These are phyloP conservation scores for Penicillium sp. DNA, from an alignment of 2,329 filamentous ascomycete genomes.

Conservation along the genomic window DNA sequence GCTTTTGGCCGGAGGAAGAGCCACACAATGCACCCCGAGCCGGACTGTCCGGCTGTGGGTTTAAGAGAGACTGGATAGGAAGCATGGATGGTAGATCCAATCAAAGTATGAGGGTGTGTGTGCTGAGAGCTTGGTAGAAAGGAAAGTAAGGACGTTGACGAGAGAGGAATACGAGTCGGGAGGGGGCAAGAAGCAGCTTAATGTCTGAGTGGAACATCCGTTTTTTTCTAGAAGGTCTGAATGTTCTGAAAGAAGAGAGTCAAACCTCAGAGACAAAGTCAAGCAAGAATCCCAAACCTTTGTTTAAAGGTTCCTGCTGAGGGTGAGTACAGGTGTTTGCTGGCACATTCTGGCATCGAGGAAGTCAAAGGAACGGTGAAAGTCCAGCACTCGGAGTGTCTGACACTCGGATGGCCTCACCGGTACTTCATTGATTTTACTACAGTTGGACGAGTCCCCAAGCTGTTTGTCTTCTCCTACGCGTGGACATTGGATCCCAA, in stretches of 20 bases:
- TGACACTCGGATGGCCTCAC: conserved; percentile 12
- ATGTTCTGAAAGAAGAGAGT: conserved; percentile 21
- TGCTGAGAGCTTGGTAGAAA: background rate
- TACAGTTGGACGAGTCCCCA: conserved; percentile 20
- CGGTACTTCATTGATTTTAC: background rate
- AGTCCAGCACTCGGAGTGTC: conserved; percentile 7
- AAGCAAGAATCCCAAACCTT: conserved; percentile 23
- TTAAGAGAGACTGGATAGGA: conserved; percentile 66
- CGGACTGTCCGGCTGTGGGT: conserved; percentile 53
- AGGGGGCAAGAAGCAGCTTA: conserved; percentile 11
- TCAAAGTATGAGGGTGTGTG: conserved; percentile 3
- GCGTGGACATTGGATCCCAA: conserved; percentile 3
- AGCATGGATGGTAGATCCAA: conserved; percentile 51
- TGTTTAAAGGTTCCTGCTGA: conserved; percentile 20
- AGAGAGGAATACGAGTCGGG: conserved; percentile 7
- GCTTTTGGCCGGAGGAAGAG: conserved; percentile 29
- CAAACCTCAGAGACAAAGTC: conserved; percentile 16
- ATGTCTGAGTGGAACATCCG: conserved; percentile 16
- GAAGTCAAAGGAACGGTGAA: conserved; percentile 18
- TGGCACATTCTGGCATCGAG: conserved; percentile 13
- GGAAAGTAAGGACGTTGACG: conserved; percentile 1
- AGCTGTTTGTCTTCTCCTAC: conserved; percentile 18
- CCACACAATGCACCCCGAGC: conserved; percentile 9
- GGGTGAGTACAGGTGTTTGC: conserved; percentile 25
- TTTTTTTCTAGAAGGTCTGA: conserved; percentile 23